Evolutionary conservation across 2,329 filamentous ascomycete genomes (phyloP).

Genomic region (Knoxdaviesia capensis): DNA sequence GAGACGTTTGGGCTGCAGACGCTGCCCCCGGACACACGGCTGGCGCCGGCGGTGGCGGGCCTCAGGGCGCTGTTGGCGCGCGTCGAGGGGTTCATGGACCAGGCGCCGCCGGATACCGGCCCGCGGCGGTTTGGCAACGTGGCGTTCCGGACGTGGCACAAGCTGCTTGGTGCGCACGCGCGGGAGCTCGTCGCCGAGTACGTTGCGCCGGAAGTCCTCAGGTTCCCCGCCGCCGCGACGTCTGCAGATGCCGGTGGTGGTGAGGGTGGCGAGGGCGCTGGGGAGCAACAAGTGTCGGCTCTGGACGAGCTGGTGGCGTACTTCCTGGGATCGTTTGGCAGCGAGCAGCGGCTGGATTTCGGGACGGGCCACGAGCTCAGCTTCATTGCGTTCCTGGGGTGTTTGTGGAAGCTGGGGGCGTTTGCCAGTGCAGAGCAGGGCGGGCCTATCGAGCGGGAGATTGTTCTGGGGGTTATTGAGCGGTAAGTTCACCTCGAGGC

Average conservation of each 20-base stretch:
- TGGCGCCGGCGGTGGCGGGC: constrained; percentile 32
- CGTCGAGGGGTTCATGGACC: constrained; percentile 47
- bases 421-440: constrained; percentile 38
- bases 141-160: constrained; percentile 72
- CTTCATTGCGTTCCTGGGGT: constrained; percentile 78
- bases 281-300: constrained; percentile 5
- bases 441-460: constrained; percentile 49
- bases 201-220: constrained; percentile 8
- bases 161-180: constrained; percentile 40
- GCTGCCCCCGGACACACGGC: constrained; percentile 7
- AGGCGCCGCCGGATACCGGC: constrained; percentile 67
- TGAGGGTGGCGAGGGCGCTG: not conserved
- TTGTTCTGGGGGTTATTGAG: constrained; percentile 68
- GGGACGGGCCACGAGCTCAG: constrained; percentile 92
- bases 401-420: constrained; percentile 74
- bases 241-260: constrained; percentile 1
- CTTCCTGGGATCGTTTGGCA: constrained; percentile 72
- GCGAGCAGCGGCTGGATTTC: constrained; percentile 75
- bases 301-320: constrained; percentile 27
- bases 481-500: constrained; percentile 34
- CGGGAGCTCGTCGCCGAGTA: constrained; percentile 26
- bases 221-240: constrained; percentile 3
- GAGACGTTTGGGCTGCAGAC: constrained; percentile 2
- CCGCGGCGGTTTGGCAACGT: constrained; percentile 83
- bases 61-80: constrained; percentile 46